A percentile compares a stretch with the other conserved stretches of the same genome.
Conservation (phyloP, 1,284 basidiomycete genomes). For the Singerocomus rubriflavus region DNA sequence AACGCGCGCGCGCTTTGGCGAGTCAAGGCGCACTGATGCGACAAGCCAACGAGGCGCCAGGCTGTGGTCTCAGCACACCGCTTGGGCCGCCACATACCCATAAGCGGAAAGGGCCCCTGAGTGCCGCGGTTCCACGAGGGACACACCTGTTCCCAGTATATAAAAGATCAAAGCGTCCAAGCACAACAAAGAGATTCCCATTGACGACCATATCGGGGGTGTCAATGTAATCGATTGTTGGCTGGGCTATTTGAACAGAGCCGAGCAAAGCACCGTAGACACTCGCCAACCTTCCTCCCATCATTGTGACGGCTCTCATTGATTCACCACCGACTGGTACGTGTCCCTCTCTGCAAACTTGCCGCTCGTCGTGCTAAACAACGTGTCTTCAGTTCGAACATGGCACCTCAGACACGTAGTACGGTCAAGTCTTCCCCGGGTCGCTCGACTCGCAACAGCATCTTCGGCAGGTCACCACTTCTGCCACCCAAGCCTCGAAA, state of each 20-base stretch:
- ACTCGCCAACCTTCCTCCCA: not conserved
- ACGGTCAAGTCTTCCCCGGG: conserved; percentile 14
- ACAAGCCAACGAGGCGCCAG: not conserved
- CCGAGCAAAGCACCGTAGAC: not conserved
- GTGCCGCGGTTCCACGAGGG: conserved; percentile 6
- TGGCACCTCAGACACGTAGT: conserved; percentile 27
- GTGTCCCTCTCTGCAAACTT: not conserved
- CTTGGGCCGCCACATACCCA: conserved; percentile 12
- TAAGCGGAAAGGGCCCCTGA: conserved; percentile 25
- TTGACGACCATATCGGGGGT: conserved; percentile 6
- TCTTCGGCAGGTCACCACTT: conserved; percentile 16
- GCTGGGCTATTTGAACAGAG: conserved; percentile 20
- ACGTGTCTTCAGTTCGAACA: not conserved
- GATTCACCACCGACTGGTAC: not conserved
- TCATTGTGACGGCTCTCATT: no score
- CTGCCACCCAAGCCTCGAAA: conserved; percentile 11
- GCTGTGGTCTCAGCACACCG: conserved; percentile 10
- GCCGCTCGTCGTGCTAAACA: not conserved
- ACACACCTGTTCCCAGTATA: conserved; percentile 5
- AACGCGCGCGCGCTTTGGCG: not conserved
- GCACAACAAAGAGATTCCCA: conserved; percentile 16
- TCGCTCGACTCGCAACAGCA: conserved; percentile 24
- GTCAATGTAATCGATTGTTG: conserved; percentile 17
- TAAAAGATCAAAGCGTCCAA: conserved; percentile 15
- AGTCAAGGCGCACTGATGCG: conserved; percentile 18